Evolutionary conservation across 495 filamentous ascomycete species (phyloP).

Genomic region (Talaromyces thailandensis): DNA sequence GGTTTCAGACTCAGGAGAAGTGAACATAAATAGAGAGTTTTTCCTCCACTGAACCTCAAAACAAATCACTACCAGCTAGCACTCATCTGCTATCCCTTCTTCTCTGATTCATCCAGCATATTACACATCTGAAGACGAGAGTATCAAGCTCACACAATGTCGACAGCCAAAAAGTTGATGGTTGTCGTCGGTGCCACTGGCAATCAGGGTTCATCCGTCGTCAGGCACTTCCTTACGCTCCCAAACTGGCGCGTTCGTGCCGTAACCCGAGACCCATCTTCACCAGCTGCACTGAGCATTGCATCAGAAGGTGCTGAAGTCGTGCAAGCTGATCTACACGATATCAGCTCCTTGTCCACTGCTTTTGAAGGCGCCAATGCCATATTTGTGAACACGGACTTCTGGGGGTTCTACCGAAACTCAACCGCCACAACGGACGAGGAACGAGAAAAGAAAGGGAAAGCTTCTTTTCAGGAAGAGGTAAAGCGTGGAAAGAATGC

Average conservation of each 20-base stretch:
- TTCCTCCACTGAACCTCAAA: background rate
- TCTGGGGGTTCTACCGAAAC: constrained; percentile 23
- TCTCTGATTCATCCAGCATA: background rate
- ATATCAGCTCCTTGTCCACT: constrained; percentile 31
- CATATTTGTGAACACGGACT: constrained; percentile 52
- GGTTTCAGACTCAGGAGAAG: background rate
- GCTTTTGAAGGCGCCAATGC: constrained; percentile 45
- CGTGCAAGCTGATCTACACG: constrained; percentile 37
- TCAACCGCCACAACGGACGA: constrained; percentile 2
- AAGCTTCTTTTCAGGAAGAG: constrained; percentile 37
- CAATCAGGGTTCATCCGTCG: constrained; percentile 40
- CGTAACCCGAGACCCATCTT: constrained; percentile 13
- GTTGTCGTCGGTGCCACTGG: constrained; percentile 20
- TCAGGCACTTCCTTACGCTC: constrained; percentile 22
- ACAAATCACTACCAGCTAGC: no score
- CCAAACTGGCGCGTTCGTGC: constrained; percentile 20
- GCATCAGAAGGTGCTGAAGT: constrained; percentile 12
- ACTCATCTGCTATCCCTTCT: background rate
- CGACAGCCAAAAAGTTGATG: constrained; percentile 27
- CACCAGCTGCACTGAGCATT: constrained; percentile 8
- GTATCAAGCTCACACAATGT: background rate
- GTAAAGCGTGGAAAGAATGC: constrained; percentile 39
- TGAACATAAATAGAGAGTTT: background rate
- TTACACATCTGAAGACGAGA: background rate
- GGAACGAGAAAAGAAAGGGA: constrained; percentile 13